Evolutionary conservation across 768 basidiomycete genomes (phyloP).

Genomic region (Ramaria sp.): DNA sequence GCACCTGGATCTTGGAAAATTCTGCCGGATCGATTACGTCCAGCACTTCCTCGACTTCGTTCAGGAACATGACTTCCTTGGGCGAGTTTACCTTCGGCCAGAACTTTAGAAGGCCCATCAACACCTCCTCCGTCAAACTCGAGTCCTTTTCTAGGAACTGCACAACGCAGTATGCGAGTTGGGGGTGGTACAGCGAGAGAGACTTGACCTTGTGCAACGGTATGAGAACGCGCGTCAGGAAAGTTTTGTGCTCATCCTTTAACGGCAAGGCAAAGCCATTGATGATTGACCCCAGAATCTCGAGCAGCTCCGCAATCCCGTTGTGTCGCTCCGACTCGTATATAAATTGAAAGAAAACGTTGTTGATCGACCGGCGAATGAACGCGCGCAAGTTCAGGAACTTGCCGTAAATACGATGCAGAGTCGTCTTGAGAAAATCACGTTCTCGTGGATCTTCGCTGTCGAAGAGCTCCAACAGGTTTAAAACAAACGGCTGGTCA

Average conservation of each 20-base stretch:
- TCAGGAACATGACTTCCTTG: constrained; percentile 99
- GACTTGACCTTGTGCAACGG: constrained; percentile 98
- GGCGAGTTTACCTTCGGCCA: constrained; percentile 99
- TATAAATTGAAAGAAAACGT: constrained; percentile 98
- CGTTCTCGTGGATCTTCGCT: constrained; percentile 98
- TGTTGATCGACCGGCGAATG: constrained; percentile 98
- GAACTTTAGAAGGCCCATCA: constrained; percentile 89
- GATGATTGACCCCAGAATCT: constrained; percentile 98
- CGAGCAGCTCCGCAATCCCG: constrained; percentile 94
- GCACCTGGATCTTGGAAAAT: constrained; percentile 91
- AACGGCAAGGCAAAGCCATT: constrained; percentile 97
- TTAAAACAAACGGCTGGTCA: constrained; percentile 91
- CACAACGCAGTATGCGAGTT: constrained; percentile 96
- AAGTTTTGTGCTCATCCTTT: constrained; percentile 98
- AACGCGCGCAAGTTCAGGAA: constrained; percentile 98
- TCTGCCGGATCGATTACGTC: constrained; percentile 96
- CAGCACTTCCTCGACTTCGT: constrained; percentile 97
- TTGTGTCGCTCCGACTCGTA: constrained; percentile 99
- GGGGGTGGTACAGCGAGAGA: constrained; percentile 97
- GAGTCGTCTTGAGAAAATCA: constrained; percentile 97
- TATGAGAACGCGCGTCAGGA: constrained; percentile 86
- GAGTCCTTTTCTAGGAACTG: constrained; percentile 98
- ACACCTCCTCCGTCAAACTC: constrained; percentile 85
- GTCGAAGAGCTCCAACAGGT: constrained; percentile 95
- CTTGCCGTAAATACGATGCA: constrained; percentile 99